These are phyloP conservation scores for Trypanosoma platydactyli DNA, from an alignment of 208 protist genomes.

Conservation along the genomic window DNA sequence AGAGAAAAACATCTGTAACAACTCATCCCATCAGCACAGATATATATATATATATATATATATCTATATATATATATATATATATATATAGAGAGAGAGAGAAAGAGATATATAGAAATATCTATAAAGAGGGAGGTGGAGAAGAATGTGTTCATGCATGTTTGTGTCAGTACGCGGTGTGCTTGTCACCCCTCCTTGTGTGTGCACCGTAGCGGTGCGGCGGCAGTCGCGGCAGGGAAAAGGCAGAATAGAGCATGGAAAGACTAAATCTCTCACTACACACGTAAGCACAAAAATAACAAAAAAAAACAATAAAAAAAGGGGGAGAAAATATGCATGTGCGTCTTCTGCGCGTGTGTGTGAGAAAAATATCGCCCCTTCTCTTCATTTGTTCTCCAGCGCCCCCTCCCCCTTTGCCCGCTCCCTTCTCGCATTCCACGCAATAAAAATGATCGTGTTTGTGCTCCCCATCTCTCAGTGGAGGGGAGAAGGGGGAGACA, in stretches of 20 bases:
- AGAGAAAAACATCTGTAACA: slow-evolving; percentile 20
- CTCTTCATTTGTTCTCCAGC: neutral
- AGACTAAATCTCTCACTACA: too few species aligned
- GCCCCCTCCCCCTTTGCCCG: neutral
- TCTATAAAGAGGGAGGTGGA: neutral
- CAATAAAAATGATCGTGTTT: too few species aligned
- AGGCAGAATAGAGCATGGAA: too few species aligned
- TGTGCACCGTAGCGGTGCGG: neutral
- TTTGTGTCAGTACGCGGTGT: too few species aligned
- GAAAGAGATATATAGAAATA: slow-evolving; percentile 14
- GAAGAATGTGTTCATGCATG: too few species aligned
- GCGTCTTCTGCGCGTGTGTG: neutral
- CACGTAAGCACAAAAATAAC: neutral
- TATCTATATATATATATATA: slow-evolving; percentile 21
- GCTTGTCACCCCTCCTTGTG: too few species aligned
- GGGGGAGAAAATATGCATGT: slow-evolving; percentile 10
- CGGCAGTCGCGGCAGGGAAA: too few species aligned
- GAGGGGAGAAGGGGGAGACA: neutral
- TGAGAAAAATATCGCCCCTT: neutral
- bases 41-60: slow-evolving; percentile 20
- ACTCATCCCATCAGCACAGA: neutral
- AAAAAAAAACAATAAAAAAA: slow-evolving; percentile 19
- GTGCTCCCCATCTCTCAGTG: neutral
- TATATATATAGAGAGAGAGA: slow-evolving; percentile 7
- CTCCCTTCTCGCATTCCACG: neutral